Evolutionary conservation across 2,329 filamentous ascomycete genomes (phyloP), one percentile per base, ranked within the genome.

Genomic region (Colletotrichum phormii): DNA sequence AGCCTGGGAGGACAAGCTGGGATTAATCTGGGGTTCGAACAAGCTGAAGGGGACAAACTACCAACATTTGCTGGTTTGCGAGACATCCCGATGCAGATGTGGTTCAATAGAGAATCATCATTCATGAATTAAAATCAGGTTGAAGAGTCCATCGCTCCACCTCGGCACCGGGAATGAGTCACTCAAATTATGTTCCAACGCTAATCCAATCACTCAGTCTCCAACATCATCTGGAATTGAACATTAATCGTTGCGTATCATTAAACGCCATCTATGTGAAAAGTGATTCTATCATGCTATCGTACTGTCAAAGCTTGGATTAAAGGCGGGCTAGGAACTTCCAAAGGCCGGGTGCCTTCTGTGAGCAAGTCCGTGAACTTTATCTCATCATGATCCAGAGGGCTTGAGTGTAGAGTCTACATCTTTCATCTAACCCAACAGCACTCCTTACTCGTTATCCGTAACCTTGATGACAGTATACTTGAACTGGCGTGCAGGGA

Each of bases 401-500:
- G 22, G 1, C 12, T 8, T 18, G 3, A 7, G 4, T 49, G 18
- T 49, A 6, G 6, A 31, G 15, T 31, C 6, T 15, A 18, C 18
- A 6, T 7, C 3, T 54, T 22, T 5, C 12, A n/a, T 18, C 2
- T 4, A 22, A 31, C n/a, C 35, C 26, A 11, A 8, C 2, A 13
- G 13, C 26, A 5, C 26, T 7, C 2, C 9, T 74, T 81, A 84
- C 76, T 84, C 80, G 61, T 85, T 83, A 7, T 86, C 84, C 66
- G 79, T 78, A 15, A 84, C 80, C 31, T 83, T 82, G 71, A 86
- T 83, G 37, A 83, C 77, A 3, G 84, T 86, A 42, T 76, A 76
- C 80, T 85, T 85, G 78, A 85, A 86, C 77, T 85, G 81, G 67
- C 84, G 76, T 0, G 85, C 85, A 5, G 83, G 71, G 26, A 83